These are phyloP conservation scores for Trypanosoma conorhini DNA, from an alignment of 208 protist species.

Conservation along the genomic window DNA sequence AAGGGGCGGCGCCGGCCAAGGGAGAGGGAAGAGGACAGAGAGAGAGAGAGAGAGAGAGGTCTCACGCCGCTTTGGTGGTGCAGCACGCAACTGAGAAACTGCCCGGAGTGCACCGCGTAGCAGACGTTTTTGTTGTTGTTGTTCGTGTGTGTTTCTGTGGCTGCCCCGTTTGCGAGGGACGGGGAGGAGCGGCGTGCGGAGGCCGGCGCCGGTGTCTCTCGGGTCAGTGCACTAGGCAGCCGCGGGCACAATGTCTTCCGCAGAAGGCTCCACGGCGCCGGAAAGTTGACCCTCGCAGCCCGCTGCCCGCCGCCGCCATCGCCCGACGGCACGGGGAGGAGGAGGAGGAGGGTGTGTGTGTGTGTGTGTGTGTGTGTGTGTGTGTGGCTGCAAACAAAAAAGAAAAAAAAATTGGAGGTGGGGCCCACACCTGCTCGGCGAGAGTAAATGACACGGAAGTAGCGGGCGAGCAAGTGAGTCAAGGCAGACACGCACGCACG, in stretches of 20 bases:
- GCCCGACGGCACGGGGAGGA: no score
- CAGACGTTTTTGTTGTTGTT: conserved; percentile 16
- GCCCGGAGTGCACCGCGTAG: conserved; percentile 27
- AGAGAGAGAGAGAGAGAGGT: conserved; percentile 8
- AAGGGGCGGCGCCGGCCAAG: neutral
- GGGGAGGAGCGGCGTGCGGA: neutral
- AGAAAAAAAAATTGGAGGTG: neutral
- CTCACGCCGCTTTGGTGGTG: conserved; percentile 38
- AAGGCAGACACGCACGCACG: no score
- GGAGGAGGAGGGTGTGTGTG: neutral
- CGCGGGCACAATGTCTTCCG: conserved; percentile 2
- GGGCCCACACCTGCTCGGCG: no score
- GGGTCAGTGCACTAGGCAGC: conserved; percentile 22
- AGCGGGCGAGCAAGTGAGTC: no score
- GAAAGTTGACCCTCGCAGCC: conserved; percentile 18
- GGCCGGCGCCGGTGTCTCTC: conserved; percentile 7
- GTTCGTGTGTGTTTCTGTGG: neutral
- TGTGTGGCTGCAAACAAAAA: neutral
- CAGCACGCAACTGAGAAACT: conserved; percentile 7
- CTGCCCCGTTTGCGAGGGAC: neutral
- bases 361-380: neutral
- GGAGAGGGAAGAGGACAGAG: neutral
- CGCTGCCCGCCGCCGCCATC: neutral
- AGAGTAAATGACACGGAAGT: no score
- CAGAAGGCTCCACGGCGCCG: conserved; percentile 10